Evolutionary conservation across 306 rosid species (phyloP), one percentile per base, ranked within the genome.

Genomic region (Styphnolobium japonicum): DNA sequence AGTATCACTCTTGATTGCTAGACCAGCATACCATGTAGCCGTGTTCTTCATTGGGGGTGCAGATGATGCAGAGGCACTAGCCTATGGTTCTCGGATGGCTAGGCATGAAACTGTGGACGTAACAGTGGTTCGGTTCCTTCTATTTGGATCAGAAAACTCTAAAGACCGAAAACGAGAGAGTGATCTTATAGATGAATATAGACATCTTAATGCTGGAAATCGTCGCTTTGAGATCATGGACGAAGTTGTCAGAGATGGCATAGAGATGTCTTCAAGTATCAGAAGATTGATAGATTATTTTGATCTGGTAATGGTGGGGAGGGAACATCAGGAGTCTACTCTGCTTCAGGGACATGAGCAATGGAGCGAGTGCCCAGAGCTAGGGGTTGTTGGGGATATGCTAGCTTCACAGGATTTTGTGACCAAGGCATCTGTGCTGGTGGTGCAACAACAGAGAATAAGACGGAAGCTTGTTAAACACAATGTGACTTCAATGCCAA

Each of bases 31-130:
- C 78, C 89, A 77, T 42, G 86, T 87, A 2, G 91, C 77, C 0
- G 90, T 92, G n/a, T 21, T 92, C 73, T 92, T 85, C 93, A 58
- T 90, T 8, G 95, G 97, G 0, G 97, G 97, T 4, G 71, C 75
- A 4, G 97, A 92, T 29, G 97, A 92, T 21, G 89, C 87, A 0
- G 95, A 92, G 80, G 78, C 97, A 14, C 76, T 90, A 22, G 93
- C 97, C 2, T 92, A 83, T 9, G 88, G 88, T 11, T 49, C 87
- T 7, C 87, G 92, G 31, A 92, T 92, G 95, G 84, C 89, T 0
- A 80, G 79, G 16, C 92, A 89, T 19, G 83, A 81, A 23, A 43
- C 19, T 6, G 92, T 90, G 21, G 81, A 64, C 19, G 64, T 89
- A 19, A 84, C 97, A 0, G 81, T 92, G 6, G 80, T 88, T 10